Conservation (phyloP, 768 basidiomycete genomes). For the Tylopilus balloui region DNA sequence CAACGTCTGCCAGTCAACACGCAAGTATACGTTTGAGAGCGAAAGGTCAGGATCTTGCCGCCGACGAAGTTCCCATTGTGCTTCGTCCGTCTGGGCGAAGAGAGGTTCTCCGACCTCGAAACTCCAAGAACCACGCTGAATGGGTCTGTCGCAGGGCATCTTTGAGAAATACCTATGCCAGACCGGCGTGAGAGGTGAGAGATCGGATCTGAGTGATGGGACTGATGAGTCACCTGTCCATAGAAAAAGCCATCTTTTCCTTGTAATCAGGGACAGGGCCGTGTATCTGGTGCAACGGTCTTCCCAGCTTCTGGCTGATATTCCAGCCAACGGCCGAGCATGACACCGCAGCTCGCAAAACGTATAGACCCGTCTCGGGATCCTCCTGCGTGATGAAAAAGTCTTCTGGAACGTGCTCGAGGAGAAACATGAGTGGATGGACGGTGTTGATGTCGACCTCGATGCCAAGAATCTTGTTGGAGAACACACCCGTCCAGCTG, state of each 20-base stretch:
- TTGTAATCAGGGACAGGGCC: slow-evolving; percentile 47
- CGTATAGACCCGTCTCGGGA: slow-evolving; percentile 39
- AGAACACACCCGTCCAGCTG: slow-evolving; percentile 33
- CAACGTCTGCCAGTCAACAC: slow-evolving; percentile 55
- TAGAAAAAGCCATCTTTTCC: slow-evolving; percentile 44
- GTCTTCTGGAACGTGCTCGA: slow-evolving; percentile 52
- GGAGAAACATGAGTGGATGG: slow-evolving; percentile 40
- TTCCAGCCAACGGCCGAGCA: slow-evolving; percentile 51
- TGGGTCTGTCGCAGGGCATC: slow-evolving; percentile 44
- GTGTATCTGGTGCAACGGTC: slow-evolving; percentile 43
- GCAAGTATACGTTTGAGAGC: slow-evolving; percentile 40
- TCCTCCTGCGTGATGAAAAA: slow-evolving; percentile 43
- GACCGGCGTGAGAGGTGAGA: neutral
- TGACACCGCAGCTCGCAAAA: slow-evolving; percentile 41
- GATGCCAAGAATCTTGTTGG: slow-evolving; percentile 40
- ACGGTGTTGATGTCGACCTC: slow-evolving; percentile 25
- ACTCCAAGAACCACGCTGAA: slow-evolving; percentile 51
- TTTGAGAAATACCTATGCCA: slow-evolving; percentile 43
- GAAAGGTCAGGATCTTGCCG: slow-evolving; percentile 34
- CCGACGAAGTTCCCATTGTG: slow-evolving; percentile 33
- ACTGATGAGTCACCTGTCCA: slow-evolving; percentile 41
- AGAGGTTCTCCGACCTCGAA: slow-evolving; percentile 48
- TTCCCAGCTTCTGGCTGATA: slow-evolving; percentile 44
- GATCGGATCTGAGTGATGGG: neutral
- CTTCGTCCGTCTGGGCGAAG: slow-evolving; percentile 39